phyloP scores from a whole-genome alignment of 768 basidiomycete species.

The Amanita jacksonii region DNA sequence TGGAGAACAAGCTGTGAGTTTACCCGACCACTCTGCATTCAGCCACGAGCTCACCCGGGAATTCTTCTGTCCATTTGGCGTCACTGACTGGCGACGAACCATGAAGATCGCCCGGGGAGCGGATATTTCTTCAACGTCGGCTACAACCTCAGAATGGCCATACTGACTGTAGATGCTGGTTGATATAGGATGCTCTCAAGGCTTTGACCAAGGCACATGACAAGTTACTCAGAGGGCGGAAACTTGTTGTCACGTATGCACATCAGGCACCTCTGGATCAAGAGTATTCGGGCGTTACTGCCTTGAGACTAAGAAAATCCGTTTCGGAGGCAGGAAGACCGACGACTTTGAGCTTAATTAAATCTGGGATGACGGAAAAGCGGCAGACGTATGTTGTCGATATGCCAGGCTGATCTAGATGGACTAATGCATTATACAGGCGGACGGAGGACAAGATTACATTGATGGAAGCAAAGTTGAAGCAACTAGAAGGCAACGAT shows the following conservation, averaged over 20 bases:
- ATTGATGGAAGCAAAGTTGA: slow-evolving; percentile 90
- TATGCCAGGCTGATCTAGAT: background rate
- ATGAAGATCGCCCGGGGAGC: slow-evolving; percentile 12
- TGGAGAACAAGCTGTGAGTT: slow-evolving; percentile 66
- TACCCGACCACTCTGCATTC: slow-evolving; percentile 10
- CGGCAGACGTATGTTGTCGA: slow-evolving; percentile 37
- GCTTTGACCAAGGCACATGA: slow-evolving; percentile 69
- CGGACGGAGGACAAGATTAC: slow-evolving; percentile 89
- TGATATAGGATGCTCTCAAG: slow-evolving; percentile 70
- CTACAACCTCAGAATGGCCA: background rate
- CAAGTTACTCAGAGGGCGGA: slow-evolving; percentile 78
- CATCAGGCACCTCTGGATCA: slow-evolving; percentile 64
- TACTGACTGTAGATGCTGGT: slow-evolving; percentile 5
- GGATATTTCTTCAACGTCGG: background rate
- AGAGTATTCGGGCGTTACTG: slow-evolving; percentile 11
- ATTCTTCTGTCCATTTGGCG: slow-evolving; percentile 20
- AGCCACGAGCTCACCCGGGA: slow-evolving; percentile 39
- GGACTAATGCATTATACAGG: slow-evolving; percentile 9
- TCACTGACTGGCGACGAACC: background rate
- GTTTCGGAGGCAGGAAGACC: slow-evolving; percentile 56
- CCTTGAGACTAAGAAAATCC: slow-evolving; percentile 26
- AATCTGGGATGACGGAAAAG: slow-evolving; percentile 48
- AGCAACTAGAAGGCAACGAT: slow-evolving; percentile 52
- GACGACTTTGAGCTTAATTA: slow-evolving; percentile 83
- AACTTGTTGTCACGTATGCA: slow-evolving; percentile 85